phyloP scores from a whole-genome alignment of 1,139 yeast genomes.

The Maudiozyma humilis region DNA sequence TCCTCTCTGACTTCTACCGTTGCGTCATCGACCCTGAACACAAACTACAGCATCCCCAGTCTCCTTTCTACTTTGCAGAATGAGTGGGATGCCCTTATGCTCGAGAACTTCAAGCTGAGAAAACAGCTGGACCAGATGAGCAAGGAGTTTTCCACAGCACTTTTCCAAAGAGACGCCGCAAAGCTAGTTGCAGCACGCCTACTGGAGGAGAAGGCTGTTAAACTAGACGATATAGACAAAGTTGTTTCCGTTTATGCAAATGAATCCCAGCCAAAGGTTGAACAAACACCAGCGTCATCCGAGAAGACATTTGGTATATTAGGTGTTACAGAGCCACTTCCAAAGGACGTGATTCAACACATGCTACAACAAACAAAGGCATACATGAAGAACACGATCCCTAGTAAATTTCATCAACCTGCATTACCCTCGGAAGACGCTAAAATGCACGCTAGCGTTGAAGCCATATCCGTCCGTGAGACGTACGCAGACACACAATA shows the following conservation, averaged over 20 bases:
- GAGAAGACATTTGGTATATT: too few relatives aligned
- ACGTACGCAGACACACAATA: too few relatives aligned
- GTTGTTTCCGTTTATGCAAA: conserved; percentile 1
- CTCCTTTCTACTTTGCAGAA: conserved; percentile 67
- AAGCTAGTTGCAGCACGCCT: conserved; percentile 74
- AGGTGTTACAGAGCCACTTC: too few relatives aligned
- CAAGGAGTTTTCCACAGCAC: conserved; percentile 65
- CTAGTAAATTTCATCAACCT: too few relatives aligned
- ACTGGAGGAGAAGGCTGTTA: conserved; percentile 30
- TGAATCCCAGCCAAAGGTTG: not conserved
- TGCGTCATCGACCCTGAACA: conserved; percentile 34
- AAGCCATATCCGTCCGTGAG: too few relatives aligned
- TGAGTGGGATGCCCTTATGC: conserved; percentile 84
- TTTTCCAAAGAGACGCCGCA: conserved; percentile 87
- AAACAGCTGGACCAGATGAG: conserved; percentile 61
- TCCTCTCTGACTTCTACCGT: conserved; percentile 14
- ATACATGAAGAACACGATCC: too few relatives aligned
- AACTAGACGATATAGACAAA: conserved; percentile 6
- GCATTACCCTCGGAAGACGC: too few relatives aligned
- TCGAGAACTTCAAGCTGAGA: conserved; percentile 70
- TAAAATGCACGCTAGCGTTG: too few relatives aligned
- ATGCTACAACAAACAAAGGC: too few relatives aligned
- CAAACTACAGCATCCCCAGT: conserved; percentile 59
- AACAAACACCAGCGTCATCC: too few relatives aligned
- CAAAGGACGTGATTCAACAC: too few relatives aligned